phyloP scores from a whole-genome alignment of 2,329 filamentous ascomycete genomes.

The Exophiala bonariae region DNA sequence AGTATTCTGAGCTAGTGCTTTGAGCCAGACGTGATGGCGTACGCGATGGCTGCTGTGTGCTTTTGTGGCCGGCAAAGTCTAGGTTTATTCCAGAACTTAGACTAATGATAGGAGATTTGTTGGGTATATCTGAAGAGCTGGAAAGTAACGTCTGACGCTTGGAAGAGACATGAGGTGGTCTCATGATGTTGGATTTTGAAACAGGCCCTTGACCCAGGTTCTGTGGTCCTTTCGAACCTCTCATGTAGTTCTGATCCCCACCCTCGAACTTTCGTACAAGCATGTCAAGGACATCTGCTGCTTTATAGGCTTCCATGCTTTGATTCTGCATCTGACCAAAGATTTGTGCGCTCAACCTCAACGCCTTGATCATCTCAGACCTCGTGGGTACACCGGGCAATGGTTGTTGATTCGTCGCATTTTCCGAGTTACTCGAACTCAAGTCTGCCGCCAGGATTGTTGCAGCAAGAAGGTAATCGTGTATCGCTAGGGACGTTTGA shows the following conservation, averaged over 20 bases:
- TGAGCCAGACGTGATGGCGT: too few species aligned
- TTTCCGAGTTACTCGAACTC: conserved; percentile 18
- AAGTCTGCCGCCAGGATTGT: conserved; percentile 83
- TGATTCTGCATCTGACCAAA: conserved; percentile 75
- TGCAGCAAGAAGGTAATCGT: conserved; percentile 81
- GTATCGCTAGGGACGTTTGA: conserved; percentile 73
- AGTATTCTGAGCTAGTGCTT: too few species aligned
- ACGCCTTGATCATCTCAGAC: conserved; percentile 70
- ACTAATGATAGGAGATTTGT: too few species aligned
- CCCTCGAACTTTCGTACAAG: conserved; percentile 73
- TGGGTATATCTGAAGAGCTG: too few species aligned
- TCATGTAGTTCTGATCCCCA: not conserved
- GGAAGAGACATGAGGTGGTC: too few species aligned
- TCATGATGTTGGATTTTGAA: too few species aligned
- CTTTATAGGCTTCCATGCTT: conserved; percentile 89
- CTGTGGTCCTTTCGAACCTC: not conserved
- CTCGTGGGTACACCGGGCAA: not conserved
- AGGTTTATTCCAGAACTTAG: too few species aligned
- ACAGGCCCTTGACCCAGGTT: too few species aligned
- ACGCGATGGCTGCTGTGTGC: too few species aligned
- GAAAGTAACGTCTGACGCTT: too few species aligned
- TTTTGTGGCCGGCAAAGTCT: too few species aligned
- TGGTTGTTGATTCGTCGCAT: conserved; percentile 41
- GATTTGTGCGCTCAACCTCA: conserved; percentile 72
- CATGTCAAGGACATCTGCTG: conserved; percentile 72